Evolutionary conservation across 2,329 filamentous ascomycete species (phyloP), one percentile per base, ranked within the genome.

Genomic region (Ophiostoma quercus): DNA sequence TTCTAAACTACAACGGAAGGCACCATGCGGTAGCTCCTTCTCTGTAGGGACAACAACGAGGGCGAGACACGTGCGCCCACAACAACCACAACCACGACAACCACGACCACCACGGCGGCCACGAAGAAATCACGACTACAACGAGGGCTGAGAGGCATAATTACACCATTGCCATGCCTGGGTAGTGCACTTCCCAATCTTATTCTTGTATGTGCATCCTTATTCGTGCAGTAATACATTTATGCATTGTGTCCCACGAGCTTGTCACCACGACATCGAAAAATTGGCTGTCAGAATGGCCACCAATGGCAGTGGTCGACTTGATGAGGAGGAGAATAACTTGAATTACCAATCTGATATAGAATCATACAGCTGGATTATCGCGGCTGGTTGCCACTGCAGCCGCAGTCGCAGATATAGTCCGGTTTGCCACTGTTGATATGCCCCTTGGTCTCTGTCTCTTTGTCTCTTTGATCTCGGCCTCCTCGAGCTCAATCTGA

Each of bases 31-130:
- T 25, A 22, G 62, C 62, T 65, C 34, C 37, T 65, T 65, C 62
- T 29, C 19, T 14, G 34, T 65, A 65, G 16, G 34, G 62, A 65
- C 9, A 39, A 22, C 32, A 65, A 19, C 60, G 12, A 29, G 25
- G 16, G 57, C 25, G 57, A 65, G 62, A 65, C 62, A 65, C 62
- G 62, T 65, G 62, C 62, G 16, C 32, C 60, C 16, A 63, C 29
- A 8, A 54, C 47, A 22, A 57, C 25, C 11, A 32, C 11, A 2
- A 62, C 57, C 8, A 62, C 22, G 54, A 60, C 22, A 32, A 16
- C 51, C 54, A 62, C 22, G 54, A 60, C 22, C 19, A 16, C 51
- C 54, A 60, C 25, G 5, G 22, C 51, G 22, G n/a, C 51, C 51
- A 57, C 51, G 16, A 57, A 47, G 54, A 60, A 12, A 12, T 29